phyloP scores from a whole-genome alignment of 257 asterid species.

The Nicotiana knightiana region DNA sequence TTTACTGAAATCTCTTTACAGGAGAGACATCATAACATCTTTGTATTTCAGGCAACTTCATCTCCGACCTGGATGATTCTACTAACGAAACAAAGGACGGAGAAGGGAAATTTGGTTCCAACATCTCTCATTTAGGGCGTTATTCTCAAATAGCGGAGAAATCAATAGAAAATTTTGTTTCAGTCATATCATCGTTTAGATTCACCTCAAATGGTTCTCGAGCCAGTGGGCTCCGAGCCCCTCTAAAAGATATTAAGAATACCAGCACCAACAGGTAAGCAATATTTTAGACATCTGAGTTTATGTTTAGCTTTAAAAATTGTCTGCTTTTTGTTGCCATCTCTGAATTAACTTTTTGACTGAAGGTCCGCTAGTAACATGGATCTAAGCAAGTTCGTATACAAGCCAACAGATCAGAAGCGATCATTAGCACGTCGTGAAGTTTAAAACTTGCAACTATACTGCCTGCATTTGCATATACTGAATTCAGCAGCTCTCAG shows the following conservation, averaged over 20 bases:
- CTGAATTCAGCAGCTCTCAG: not conserved
- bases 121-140: slow-evolving; percentile 65
- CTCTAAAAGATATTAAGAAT: slow-evolving; percentile 70
- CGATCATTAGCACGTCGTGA: slow-evolving; percentile 26
- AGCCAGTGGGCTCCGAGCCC: slow-evolving; percentile 96
- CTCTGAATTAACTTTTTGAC: not conserved
- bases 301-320: not conserved
- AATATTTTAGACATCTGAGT: not conserved
- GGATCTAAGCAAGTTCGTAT: slow-evolving; percentile 41
- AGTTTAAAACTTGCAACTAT: slow-evolving; percentile 15
- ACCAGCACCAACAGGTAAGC: slow-evolving; percentile 46
- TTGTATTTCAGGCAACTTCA: slow-evolving; percentile 34
- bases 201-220: slow-evolving; percentile 77
- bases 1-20: not conserved
- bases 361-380: slow-evolving; percentile 30
- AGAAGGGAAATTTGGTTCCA: slow-evolving; percentile 55
- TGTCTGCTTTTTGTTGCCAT: not conserved
- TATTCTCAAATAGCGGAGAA: slow-evolving; percentile 77
- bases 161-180: slow-evolving; percentile 74
- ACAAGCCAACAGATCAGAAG: slow-evolving; percentile 30
- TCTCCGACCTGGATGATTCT: slow-evolving; percentile 25
- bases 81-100: slow-evolving; percentile 19
- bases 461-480: not conserved
- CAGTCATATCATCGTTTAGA: slow-evolving; percentile 70
- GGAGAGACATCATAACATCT: not conserved